Percentiles rank a stretch among this genome's conserved stretches.
Evolutionary conservation across 202 grass and related monocot species (phyloP).

Genomic region (Schoenoplectus triqueter): DNA sequence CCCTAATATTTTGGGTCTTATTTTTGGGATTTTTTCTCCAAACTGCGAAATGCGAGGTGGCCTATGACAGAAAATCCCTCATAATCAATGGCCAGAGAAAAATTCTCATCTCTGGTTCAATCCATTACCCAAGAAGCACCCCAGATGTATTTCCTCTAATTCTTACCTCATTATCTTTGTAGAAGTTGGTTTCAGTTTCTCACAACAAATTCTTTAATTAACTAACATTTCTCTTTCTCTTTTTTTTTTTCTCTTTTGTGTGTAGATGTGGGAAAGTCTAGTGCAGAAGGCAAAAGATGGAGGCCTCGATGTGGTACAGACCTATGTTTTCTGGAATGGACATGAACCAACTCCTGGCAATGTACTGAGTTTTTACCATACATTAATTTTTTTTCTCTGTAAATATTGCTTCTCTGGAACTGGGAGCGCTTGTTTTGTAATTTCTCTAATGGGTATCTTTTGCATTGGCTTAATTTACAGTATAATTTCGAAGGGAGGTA

Average conservation of each 20-base stretch:
- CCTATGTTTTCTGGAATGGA: constrained; percentile 98
- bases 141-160: constrained; percentile 69
- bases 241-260: constrained; percentile 9
- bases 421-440: constrained; percentile 5
- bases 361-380: constrained; percentile 44
- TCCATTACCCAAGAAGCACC: constrained; percentile 98
- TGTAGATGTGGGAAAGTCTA: constrained; percentile 97
- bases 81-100: constrained; percentile 75
- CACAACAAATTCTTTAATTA: not conserved
- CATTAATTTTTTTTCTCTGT: constrained; percentile 5
- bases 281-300: constrained; percentile 95
- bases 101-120: constrained; percentile 98
- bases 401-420: not conserved
- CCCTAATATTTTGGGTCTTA: constrained; percentile 36
- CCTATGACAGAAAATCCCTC: constrained; percentile 89
- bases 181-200: constrained; percentile 12
- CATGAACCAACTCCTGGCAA: constrained; percentile 89
- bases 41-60: constrained; percentile 62
- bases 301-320: constrained; percentile 95
- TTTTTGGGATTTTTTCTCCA: constrained; percentile 36
- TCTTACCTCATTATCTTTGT: not conserved
- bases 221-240: not conserved
- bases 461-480: constrained; percentile 60
- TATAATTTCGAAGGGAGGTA: constrained; percentile 97
- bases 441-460: constrained; percentile 27